Percentiles rank a stretch among this genome's conserved stretches.
Evolutionary conservation across 176 grass and related monocot genomes (phyloP).

Genomic region (Bromus sterilis): DNA sequence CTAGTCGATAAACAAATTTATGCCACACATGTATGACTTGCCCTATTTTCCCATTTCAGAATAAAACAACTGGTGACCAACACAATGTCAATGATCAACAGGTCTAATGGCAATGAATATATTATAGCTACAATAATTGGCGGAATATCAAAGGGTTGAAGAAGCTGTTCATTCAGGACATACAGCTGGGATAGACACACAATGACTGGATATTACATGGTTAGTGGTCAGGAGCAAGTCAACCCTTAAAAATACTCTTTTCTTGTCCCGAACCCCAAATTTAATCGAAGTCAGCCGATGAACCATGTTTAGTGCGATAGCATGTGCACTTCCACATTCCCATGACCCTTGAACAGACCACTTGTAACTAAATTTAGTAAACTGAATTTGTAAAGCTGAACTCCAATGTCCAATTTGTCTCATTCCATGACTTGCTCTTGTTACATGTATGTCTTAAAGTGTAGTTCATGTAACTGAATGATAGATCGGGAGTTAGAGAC

Average conservation of each 20-base stretch:
- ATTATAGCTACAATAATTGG: neutral
- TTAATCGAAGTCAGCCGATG: neutral
- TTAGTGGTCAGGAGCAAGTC: neutral
- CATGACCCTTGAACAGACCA: neutral
- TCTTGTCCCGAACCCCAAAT: neutral
- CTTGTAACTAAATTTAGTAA: neutral
- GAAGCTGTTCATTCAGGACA: neutral
- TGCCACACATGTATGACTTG: neutral
- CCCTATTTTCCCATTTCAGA: neutral
- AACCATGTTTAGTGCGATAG: neutral
- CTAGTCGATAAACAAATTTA: neutral
- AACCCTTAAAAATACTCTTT: neutral
- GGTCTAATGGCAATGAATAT: neutral
- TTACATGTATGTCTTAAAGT: neutral
- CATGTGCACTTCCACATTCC: neutral
- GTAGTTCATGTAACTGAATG: neutral
- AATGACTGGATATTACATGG: neutral
- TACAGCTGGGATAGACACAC: constrained; percentile 5
- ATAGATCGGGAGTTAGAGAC: neutral
- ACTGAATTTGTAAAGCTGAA: neutral
- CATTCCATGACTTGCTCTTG: neutral
- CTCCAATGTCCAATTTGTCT: neutral
- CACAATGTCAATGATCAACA: neutral
- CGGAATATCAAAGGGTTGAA: neutral
- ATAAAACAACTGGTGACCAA: neutral